Evolutionary conservation across 371 early-diverging fungal species (phyloP).

Genomic region (Lichtheimia corymbifera): DNA sequence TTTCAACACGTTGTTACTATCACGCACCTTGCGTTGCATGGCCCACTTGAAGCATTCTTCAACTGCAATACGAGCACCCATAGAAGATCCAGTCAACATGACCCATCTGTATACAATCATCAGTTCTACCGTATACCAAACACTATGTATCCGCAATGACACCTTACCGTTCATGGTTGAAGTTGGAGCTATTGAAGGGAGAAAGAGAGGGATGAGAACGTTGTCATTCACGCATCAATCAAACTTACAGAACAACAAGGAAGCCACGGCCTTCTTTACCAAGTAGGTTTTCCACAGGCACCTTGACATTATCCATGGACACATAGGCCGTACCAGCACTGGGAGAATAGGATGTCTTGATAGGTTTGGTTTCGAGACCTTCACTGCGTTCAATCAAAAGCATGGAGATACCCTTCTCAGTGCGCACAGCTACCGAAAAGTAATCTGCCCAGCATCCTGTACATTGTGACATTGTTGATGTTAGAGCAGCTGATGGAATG

Average conservation of each 20-base stretch:
- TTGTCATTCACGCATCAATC: not conserved
- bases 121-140: no score
- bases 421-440: slow-evolving; percentile 68
- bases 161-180: slow-evolving; percentile 69
- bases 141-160: not conserved
- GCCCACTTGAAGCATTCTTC: slow-evolving; percentile 68
- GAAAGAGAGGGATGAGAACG: not conserved
- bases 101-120: slow-evolving; percentile 10
- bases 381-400: slow-evolving; percentile 62
- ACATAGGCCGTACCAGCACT: slow-evolving; percentile 59
- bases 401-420: slow-evolving; percentile 67
- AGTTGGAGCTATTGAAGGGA: slow-evolving; percentile 47
- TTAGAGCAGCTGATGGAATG: not conserved
- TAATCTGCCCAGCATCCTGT: slow-evolving; percentile 49
- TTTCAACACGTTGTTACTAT: no score
- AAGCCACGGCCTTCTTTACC: slow-evolving; percentile 89
- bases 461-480: not conserved
- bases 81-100: slow-evolving; percentile 26
- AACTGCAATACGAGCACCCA: slow-evolving; percentile 14
- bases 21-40: no score
- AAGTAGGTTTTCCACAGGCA: slow-evolving; percentile 82
- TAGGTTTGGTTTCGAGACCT: slow-evolving; percentile 58
- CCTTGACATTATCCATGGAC: slow-evolving; percentile 59
- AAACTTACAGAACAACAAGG: slow-evolving; percentile 16
- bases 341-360: slow-evolving; percentile 64